Base-by-base conservation (phyloP, 371 early-diverging fungal genomes). In the Umbelopsis sp. region DNA sequence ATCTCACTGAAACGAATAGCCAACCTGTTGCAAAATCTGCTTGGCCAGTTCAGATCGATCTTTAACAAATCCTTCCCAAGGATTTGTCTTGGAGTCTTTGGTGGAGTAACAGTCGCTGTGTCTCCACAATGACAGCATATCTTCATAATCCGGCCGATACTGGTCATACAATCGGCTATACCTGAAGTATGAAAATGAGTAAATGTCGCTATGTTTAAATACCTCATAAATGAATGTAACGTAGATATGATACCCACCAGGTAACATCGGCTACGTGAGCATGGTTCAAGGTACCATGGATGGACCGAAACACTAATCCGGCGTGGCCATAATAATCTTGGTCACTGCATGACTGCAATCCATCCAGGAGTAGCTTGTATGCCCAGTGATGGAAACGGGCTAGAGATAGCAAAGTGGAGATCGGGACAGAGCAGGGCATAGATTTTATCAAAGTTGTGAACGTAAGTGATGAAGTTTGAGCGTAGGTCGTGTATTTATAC, bases 231-330 rank as follows among this genome's bases (percentile, higher is more conserved):
- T 48, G n/a, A n/a, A 20, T 45, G 48, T 12, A n/a, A 73, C 0
- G 22, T 72, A 20, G 16, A 5, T 9, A 35, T 29, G 35, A 41
- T 41, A 12, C 5, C 52, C 44, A 68, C 77, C 77, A 77, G 12
- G 66, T 46, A 10, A 20, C 46, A 4, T 74, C 72, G 22, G 68
- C 63, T 44, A 65, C 35, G 11, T 67, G 35, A 9, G 75, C 22
- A 46, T 75, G 77, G 57, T 63, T 68, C 18, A 77, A 66, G 9
- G 77, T 77, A 41, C 75, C 77, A 50, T 72, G 75, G 20, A 77
- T 65, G 12, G 72, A 72, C n/a, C 77, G 67, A 50, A 77, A 77
- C 11, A 63, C 44, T 7, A 77, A 69, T 9, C 75, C 73, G 6
- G 74, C 67, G 51, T 69, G 25, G 12, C 72, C 73, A 44, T 41